These are phyloP conservation scores for Ascomycota sp. DNA, from an alignment of 2,329 filamentous ascomycete genomes.

Conservation along the genomic window DNA sequence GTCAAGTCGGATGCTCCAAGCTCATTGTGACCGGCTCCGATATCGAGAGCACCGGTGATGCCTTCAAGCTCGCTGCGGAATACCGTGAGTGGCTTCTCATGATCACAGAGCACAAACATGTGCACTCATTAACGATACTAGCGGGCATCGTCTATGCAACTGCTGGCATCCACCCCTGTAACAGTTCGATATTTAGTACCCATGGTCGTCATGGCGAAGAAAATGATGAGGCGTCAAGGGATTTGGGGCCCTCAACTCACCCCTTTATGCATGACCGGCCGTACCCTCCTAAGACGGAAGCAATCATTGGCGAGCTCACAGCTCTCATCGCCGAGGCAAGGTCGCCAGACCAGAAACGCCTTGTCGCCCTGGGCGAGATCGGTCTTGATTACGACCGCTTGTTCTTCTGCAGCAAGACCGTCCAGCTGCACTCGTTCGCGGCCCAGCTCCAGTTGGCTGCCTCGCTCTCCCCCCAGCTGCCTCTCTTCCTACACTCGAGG, in stretches of 20 bases:
- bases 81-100: constrained; percentile 38
- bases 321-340: constrained; percentile 41
- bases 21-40: constrained; percentile 90
- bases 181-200: constrained; percentile 55
- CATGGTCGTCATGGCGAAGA: constrained; percentile 19
- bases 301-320: constrained; percentile 39
- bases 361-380: constrained; percentile 82
- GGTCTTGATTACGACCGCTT: constrained; percentile 92
- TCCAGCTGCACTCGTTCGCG: constrained; percentile 71
- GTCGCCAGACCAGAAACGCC: constrained; percentile 15
- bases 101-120: no score
- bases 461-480: constrained; percentile 48
- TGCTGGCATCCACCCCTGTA: constrained; percentile 85
- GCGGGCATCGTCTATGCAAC: constrained; percentile 74
- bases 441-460: constrained; percentile 64
- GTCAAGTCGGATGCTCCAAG: constrained; percentile 63
- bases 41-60: constrained; percentile 54
- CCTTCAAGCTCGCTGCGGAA: constrained; percentile 50
- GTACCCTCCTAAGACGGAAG: constrained; percentile 21
- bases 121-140: no score
- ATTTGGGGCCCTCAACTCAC: constrained; percentile 26
- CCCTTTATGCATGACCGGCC: constrained; percentile 27
- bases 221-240: constrained; percentile 24
- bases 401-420: constrained; percentile 56
- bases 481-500: constrained; percentile 80